phyloP scores from a whole-genome alignment of 257 asterid genomes.

The Solanum lycopersicoides region DNA sequence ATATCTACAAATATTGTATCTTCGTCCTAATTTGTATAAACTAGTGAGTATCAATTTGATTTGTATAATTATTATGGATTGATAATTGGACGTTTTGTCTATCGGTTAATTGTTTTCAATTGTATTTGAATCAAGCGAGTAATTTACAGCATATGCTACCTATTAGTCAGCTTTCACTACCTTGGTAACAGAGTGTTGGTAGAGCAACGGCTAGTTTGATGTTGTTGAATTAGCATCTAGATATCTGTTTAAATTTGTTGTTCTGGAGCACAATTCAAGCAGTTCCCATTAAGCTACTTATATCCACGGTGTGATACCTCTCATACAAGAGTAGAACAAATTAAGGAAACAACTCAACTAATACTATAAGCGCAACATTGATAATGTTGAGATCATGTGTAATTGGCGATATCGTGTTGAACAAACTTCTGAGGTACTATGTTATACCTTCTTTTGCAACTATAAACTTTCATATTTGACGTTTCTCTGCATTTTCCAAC shows the following conservation, averaged over 20 bases:
- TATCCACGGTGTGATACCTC: neutral
- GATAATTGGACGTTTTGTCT: no score
- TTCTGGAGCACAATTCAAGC: neutral
- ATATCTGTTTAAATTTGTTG: neutral
- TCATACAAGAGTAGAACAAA: neutral
- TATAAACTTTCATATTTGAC: neutral
- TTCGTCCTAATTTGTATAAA: no score
- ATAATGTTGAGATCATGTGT: constrained; percentile 18
- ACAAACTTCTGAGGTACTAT: constrained; percentile 71
- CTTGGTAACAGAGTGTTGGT: neutral
- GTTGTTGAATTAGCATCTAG: neutral
- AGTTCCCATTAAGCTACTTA: neutral
- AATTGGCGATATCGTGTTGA: constrained; percentile 67
- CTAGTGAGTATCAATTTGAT: no score
- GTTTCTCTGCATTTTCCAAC: neutral
- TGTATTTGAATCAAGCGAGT: no score
- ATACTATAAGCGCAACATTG: neutral
- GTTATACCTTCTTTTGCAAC: neutral
- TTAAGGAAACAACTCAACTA: neutral
- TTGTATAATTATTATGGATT: no score
- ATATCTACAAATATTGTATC: no score
- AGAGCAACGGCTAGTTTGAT: neutral
- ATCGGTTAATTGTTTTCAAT: no score
- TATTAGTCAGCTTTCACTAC: neutral
- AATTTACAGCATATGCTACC: neutral